Evolutionary conservation across 768 basidiomycete species (phyloP), one percentile per base, ranked within the genome.

Genomic region (Boletus reticuloceps): DNA sequence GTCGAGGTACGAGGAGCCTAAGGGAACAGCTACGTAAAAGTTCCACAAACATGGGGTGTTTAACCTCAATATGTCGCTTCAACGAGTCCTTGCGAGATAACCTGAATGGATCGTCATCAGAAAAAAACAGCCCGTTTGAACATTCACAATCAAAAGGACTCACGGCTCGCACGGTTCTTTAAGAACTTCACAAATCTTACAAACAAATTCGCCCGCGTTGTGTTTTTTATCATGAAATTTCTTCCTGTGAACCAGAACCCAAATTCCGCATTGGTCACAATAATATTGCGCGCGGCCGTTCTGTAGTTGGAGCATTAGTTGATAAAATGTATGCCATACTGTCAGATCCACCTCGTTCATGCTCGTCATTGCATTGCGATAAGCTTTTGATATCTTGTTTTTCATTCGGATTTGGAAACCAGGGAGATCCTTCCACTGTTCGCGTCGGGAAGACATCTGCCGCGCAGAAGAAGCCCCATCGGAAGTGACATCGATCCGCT

Each of bases 11-110:
- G 19, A 56, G 55, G 13, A 56, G n/a, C 11, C 13, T n/a, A 14
- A 48, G 27, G 27, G 27, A 49, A 1, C 12, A 0, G 10, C 13
- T 11, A 13, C 25, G 19, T 17, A 16, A 17, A 8, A 16, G 1
- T 6, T 7, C 0, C 1, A 8, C 4, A 5, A 54, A 55, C 0
- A 39, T 5, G 0, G 3, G 0, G 10, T 57, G 56, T 4, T 14
- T 3, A 7, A 0, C 9, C 2, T 0, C 1, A 36, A 58, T 17
- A 12, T 60, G 59, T 27, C 60, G 50, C 22, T 61, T 61, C 16
- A 57, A 17, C 1, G 46, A 17, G 14, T 60, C 59, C 31, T 25
- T 62, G 9, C 55, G 45, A 12, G 59, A 57, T 3, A 46, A 5
- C 14, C 59, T 60, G 29, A 17, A 41, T 7, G 9, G 14, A 49